Evolutionary conservation across 208 protist genomes (phyloP), one percentile per base, ranked within the genome.

Genomic region (Trypanosoma rangeli): DNA sequence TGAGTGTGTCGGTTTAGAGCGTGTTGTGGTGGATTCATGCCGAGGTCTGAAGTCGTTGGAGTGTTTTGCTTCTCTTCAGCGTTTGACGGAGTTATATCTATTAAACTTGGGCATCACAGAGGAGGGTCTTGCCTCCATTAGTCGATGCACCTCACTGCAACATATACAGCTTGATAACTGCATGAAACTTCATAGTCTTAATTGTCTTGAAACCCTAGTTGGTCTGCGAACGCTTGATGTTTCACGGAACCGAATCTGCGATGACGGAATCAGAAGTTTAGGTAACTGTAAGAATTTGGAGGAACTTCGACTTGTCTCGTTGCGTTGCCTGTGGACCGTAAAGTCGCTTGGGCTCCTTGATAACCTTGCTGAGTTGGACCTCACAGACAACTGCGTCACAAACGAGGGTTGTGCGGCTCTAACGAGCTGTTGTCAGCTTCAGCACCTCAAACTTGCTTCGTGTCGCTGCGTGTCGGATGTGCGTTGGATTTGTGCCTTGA

Each of bases 121-220:
- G 67, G 80, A 80, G 13, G 84, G 82, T 20, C 74, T 82, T 5
- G 61, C 66, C 4, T 57, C 75, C 28, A 72, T 95, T 42, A 46
- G 74, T 2, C 29, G 74, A 18, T 95, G 80, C 54, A 29, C 28
- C 1, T 66, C 55, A 7, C 73, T 95, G 46, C 68, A 53, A 44
- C 78, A 87, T 54, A 69, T 95, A 39, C 74, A 79, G 8, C 42
- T 95, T 35, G 85, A 89, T n/a, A 85, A 85, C 58, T 95, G 90
- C 57, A 82, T 85, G 53, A 82, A 80, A 60, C 61, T 95, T 35
- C 79, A 70, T 3, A 70, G 80, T 50, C 52, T 91, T 42, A 75
- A 78, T 64, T 93, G 86, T 64, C 61, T 94, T 0, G 64, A 54
- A 5, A 37, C 59, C 3, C 68, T 93, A 18, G 22, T 22, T 12